Base-by-base conservation (phyloP, 768 basidiomycete genomes). In the Clitopilus hobsonii region DNA sequence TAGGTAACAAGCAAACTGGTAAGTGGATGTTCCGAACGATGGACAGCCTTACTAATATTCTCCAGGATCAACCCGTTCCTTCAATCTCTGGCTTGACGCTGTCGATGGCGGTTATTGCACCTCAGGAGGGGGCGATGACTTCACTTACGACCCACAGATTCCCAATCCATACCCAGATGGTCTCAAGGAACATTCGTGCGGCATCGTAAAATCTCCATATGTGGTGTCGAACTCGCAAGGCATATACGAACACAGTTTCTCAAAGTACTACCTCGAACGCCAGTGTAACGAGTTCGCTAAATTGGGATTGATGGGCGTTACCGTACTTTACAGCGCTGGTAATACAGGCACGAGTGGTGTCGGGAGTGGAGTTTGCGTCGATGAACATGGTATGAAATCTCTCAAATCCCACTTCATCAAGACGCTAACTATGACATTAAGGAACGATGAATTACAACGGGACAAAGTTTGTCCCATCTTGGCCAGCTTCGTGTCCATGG, bases 251-350 rank as follows among this genome's bases (percentile, higher is more conserved):
- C 68, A 67, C 7, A 66, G 66, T 7, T 61, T 76, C 45, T 63
- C 72, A 10, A 28, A 58, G 22, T 59, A 60, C 38, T 79, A 74
- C 56, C 65, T 67, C n/a, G 32, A 59, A 20, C 69, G 78, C 24
- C 78, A 80, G 56, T 81, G 80, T 61, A 59, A 56, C 13, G 79
- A 81, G 59, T 80, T 77, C 54, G 79, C 56, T 6, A 81, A 81
- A 53, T 69, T 81, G 20, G 79, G 76, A 25, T 65, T 81, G 11
- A 71, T 77, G 75, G 80, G 80, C 38, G 65, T 73, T 14, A 77
- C 80, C 14, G 38, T 81, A 6, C 27, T 81, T 22, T 81, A 65
- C 52, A 67, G 69, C 1, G 69, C 73, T 0, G 77, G 77, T 0
- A 76, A 79, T 51, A 1, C 60, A 24, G 78, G 77, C 6, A 74